Base-by-base conservation (phyloP, 148 eudicot species). In the Cornus florida region DNA sequence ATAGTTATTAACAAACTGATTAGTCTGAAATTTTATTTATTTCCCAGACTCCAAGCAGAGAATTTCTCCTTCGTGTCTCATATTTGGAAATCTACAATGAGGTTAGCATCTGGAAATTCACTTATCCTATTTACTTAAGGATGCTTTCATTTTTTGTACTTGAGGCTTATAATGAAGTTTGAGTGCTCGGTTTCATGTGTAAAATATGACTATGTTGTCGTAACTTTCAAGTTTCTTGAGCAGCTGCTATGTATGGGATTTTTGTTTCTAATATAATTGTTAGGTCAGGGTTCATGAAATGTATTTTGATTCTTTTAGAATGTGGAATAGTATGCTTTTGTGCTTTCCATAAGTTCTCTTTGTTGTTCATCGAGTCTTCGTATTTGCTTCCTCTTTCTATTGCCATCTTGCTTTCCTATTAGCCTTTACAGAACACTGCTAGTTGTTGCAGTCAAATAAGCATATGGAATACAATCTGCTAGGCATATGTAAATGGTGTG, bases 41-140 rank as follows among this genome's bases (percentile, higher is more conserved):
- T 64, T 68, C 70, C 67, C 86, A 96, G 99, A 93, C 99, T 81
- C 99, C 99, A 66, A 91, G 90, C 80, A 92, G 99, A 48, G 99
- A 96, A 84, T 96, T 86, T 87, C 99, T 95, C 48, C 99, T 96
- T 33, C 99, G 92, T 33, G 93, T 96, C 75, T 93, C 99, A 67
- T 96, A 96, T 84, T 78, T 96, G 88, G 99, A 96, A 88, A 96
- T 96, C 72, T 96, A 96, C 78, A 96, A 96, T 72, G 99, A 96
- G 98, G 99, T 96, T 78, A 77, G 80, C 74, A 62, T 77, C 84
- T 84, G 64, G 43, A 48, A 65, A 62, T 20, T 87, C 64, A 75
- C 65, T 83, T 75, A 24, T n/a, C 11, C 38, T 50, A 43, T 67
- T 41, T 68, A 20, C 8, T 75, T 7, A n/a, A 67, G 13, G 19